phyloP scores from a whole-genome alignment of 768 basidiomycete genomes.

The Cystobasidiopsis lactophilus region DNA sequence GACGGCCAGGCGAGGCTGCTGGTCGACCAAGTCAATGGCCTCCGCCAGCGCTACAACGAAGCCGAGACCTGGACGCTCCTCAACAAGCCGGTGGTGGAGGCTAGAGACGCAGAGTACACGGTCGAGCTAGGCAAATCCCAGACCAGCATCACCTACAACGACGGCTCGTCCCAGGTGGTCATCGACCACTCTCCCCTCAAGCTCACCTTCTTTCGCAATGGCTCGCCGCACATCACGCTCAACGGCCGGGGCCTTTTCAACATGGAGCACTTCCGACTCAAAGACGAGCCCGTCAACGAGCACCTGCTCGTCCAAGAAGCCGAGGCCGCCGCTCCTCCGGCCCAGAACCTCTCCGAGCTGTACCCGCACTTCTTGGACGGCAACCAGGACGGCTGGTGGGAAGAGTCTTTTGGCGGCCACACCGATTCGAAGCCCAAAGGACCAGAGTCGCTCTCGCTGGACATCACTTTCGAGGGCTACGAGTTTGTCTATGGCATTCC shows the following conservation, averaged over 20 bases:
- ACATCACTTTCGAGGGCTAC: conserved; percentile 80
- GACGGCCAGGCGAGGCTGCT: conserved; percentile 75
- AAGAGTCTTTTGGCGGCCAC: conserved; percentile 67
- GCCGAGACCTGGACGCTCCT: conserved; percentile 72
- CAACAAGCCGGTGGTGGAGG: conserved; percentile 46
- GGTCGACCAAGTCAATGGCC: conserved; percentile 68
- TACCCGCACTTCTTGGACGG: conserved; percentile 41
- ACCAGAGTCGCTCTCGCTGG: conserved; percentile 77
- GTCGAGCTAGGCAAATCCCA: not conserved
- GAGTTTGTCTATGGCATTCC: conserved; percentile 87
- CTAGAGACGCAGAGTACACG: conserved; percentile 16
- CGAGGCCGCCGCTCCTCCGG: conserved; percentile 17
- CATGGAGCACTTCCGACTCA: conserved; percentile 78
- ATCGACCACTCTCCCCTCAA: conserved; percentile 56
- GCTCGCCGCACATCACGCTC: conserved; percentile 62
- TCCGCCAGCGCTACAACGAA: conserved; percentile 73
- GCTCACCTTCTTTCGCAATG: conserved; percentile 46
- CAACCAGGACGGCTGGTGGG: conserved; percentile 62
- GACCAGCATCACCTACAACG: conserved; percentile 41
- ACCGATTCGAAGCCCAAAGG: conserved; percentile 92
- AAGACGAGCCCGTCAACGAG: conserved; percentile 25
- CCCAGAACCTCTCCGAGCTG: conserved; percentile 17
- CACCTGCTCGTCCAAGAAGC: conserved; percentile 13
- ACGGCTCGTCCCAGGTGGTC: conserved; percentile 34
- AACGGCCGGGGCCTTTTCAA: conserved; percentile 79